Evolutionary conservation across 2,329 filamentous ascomycete species (phyloP).

Genomic region (Fusarium sp.): DNA sequence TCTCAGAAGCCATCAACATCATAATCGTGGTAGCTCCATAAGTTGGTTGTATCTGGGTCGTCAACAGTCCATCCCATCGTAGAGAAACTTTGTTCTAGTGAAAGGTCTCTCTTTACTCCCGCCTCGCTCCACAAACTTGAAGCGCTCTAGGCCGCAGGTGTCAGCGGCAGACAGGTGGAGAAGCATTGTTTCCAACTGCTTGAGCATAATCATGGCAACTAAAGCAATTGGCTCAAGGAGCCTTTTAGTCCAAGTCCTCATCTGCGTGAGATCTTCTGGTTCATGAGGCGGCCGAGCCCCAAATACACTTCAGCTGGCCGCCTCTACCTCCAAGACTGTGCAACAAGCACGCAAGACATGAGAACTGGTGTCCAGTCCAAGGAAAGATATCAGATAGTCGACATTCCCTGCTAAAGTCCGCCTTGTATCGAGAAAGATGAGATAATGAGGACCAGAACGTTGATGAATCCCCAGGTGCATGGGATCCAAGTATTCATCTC

Average conservation of each 20-base stretch:
- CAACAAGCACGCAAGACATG: not conserved
- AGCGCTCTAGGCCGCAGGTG: not conserved
- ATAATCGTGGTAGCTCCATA: not conserved
- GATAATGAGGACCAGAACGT: constrained; percentile 83
- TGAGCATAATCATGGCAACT: not conserved
- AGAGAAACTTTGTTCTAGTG: not conserved
- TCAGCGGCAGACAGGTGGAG: not conserved
- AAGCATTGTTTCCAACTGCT: not conserved
- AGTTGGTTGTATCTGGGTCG: not conserved
- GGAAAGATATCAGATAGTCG: not conserved
- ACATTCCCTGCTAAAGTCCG: constrained; percentile 69
- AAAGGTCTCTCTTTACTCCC: not conserved
- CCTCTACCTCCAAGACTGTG: not conserved
- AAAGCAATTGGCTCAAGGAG: not conserved
- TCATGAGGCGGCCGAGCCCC: not conserved
- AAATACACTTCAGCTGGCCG: not conserved
- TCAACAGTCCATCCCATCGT: not conserved
- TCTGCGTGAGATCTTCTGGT: not conserved
- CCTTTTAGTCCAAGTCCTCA: not conserved
- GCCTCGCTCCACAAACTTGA: not conserved
- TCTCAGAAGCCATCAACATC: not conserved
- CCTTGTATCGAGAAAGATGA: constrained; percentile 95
- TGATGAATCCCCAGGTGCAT: constrained; percentile 88
- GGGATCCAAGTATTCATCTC: constrained; percentile 96
- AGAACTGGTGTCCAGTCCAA: not conserved